Percentiles rank a stretch among this genome's conserved stretches.
Evolutionary conservation across 345 rosid genomes (phyloP).

Genomic region (Citrus reticulata): DNA sequence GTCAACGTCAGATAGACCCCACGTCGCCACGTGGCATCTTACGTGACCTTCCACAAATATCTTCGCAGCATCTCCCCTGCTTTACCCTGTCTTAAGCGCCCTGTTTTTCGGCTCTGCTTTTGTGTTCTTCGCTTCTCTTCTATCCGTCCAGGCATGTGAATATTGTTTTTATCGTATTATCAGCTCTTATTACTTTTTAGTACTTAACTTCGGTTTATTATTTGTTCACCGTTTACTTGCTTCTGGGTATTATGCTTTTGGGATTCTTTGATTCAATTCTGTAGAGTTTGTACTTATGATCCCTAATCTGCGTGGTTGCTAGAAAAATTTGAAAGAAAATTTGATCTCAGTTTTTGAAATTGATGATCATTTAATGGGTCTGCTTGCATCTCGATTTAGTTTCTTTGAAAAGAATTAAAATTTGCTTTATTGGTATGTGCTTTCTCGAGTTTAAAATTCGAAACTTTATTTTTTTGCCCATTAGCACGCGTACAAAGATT

Average conservation of each 20-base stretch:
- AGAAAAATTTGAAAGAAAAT: neutral
- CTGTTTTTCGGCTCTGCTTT: neutral
- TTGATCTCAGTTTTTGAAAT: neutral
- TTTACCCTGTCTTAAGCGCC: neutral
- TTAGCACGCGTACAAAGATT: neutral
- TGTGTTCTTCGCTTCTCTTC: conserved; percentile 1
- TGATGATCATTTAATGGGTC: neutral
- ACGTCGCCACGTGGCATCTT: conserved; percentile 14
- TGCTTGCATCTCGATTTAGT: neutral
- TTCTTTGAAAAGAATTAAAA: neutral
- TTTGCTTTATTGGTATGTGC: neutral
- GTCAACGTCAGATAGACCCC: conserved; percentile 6
- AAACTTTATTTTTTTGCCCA: too few relatives aligned
- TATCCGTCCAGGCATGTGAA: conserved; percentile 16
- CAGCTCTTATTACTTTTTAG: neutral
- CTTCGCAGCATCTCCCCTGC: conserved; percentile 18
- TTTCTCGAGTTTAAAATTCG: neutral
- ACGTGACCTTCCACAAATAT: conserved; percentile 17
- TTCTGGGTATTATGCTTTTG: neutral
- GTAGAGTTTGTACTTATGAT: neutral
- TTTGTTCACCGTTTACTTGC: neutral
- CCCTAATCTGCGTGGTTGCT: neutral
- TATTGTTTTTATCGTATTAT: neutral
- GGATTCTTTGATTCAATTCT: neutral
- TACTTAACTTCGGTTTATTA: neutral